These are phyloP conservation scores for Flammula alnicola DNA, from an alignment of 1,284 basidiomycete genomes.

Conservation along the genomic window DNA sequence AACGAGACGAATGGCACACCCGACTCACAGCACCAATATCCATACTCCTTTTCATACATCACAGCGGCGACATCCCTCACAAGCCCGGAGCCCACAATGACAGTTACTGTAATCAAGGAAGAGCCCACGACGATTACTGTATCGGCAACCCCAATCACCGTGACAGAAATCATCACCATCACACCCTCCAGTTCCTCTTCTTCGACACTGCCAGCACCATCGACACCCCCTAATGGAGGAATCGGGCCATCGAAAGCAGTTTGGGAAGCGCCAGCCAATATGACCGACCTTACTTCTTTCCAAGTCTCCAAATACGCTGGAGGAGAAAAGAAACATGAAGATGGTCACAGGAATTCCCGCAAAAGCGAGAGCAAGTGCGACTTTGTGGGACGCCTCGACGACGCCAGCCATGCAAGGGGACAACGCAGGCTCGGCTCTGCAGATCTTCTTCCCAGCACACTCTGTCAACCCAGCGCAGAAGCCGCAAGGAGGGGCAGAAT, in stretches of 20 bases:
- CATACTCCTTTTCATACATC: conserved; percentile 22
- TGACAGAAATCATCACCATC: conserved; percentile 21
- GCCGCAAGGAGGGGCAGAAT: conserved; percentile 70
- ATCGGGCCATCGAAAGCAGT: conserved; percentile 28
- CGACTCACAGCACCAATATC: conserved; percentile 14
- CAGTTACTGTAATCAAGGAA: conserved; percentile 35
- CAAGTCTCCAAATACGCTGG: conserved; percentile 60
- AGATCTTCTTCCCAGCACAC: conserved; percentile 64
- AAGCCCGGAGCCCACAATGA: conserved; percentile 12
- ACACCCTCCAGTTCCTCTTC: conserved; percentile 13
- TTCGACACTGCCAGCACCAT: conserved; percentile 7
- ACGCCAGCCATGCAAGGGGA: conserved; percentile 24
- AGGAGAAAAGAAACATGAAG: conserved; percentile 59
- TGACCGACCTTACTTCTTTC: conserved; percentile 65
- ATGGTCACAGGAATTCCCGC: conserved; percentile 55
- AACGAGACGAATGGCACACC: background rate
- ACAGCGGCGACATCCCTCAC: conserved; percentile 3
- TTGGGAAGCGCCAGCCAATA: conserved; percentile 58
- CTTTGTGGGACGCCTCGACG: background rate
- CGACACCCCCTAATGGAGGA: conserved; percentile 24
- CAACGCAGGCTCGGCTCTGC: conserved; percentile 46
- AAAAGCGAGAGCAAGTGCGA: conserved; percentile 30
- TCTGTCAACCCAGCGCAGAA: conserved; percentile 65
- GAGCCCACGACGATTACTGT: conserved; percentile 38
- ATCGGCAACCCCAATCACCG: conserved; percentile 35